A percentile compares a stretch with the other conserved stretches of the same genome.
Evolutionary conservation across 345 rosid genomes (phyloP).

Genomic region (Pugionium dolabratum): DNA sequence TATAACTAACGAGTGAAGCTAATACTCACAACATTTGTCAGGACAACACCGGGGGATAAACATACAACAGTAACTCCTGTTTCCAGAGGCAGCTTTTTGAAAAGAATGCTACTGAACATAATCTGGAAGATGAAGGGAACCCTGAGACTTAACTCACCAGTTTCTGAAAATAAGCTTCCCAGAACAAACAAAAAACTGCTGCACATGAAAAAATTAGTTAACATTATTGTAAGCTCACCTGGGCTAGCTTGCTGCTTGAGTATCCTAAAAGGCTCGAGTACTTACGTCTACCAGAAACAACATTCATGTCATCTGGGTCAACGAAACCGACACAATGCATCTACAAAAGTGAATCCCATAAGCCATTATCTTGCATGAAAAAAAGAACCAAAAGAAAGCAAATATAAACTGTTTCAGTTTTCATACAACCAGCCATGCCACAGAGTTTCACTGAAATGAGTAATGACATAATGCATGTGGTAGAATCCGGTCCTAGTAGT

Average conservation of each 20-base stretch:
- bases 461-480: slow-evolving; percentile 30
- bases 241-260: slow-evolving; percentile 90
- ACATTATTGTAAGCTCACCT: slow-evolving; percentile 54
- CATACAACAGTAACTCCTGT: slow-evolving; percentile 83
- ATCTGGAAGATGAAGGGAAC: slow-evolving; percentile 58
- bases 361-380: slow-evolving; percentile 22
- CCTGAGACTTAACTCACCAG: slow-evolving; percentile 15
- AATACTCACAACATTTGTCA: slow-evolving; percentile 88
- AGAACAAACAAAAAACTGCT: not conserved
- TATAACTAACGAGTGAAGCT: slow-evolving; percentile 19
- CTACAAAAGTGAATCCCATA: slow-evolving; percentile 45
- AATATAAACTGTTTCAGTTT: slow-evolving; percentile 8
- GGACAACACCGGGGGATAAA: slow-evolving; percentile 86
- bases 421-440: slow-evolving; percentile 4
- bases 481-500: slow-evolving; percentile 4
- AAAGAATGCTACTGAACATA: slow-evolving; percentile 90
- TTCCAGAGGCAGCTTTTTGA: slow-evolving; percentile 84
- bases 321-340: slow-evolving; percentile 94
- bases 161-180: slow-evolving; percentile 6
- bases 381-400: not conserved
- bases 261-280: slow-evolving; percentile 83
- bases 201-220: not conserved
- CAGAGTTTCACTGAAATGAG: slow-evolving; percentile 4
- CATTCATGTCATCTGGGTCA: slow-evolving; percentile 93
- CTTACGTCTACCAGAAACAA: slow-evolving; percentile 76